Evolutionary conservation across 208 protist genomes (phyloP).

Genomic region (Vickermania ingenoplastis): DNA sequence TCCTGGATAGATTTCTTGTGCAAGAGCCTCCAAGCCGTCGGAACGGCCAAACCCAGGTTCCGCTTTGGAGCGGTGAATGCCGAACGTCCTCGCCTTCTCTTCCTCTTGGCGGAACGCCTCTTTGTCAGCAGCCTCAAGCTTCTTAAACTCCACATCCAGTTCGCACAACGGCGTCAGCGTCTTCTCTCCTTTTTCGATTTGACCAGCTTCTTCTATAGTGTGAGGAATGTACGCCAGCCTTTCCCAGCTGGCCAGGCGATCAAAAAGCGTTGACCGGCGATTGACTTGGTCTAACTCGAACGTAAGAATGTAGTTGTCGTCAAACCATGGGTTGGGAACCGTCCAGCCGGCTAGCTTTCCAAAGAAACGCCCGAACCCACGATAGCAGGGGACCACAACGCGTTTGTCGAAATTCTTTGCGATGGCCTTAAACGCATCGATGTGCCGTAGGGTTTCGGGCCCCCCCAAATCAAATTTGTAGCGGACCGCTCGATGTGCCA

Average conservation of each 20-base stretch:
- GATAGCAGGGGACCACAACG: conserved; percentile 75
- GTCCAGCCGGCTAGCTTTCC: conserved; percentile 72
- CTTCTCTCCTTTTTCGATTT: conserved; percentile 45
- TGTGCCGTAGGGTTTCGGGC: conserved; percentile 77
- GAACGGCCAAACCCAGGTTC: conserved; percentile 85
- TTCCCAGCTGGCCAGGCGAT: conserved; percentile 83
- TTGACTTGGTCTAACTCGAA: conserved; percentile 90
- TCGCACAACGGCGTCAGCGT: conserved; percentile 59
- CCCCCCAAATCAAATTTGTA: conserved; percentile 90
- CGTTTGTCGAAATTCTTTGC: conserved; percentile 55
- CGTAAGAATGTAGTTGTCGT: conserved; percentile 85
- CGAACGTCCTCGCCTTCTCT: conserved; percentile 76
- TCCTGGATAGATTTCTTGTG: conserved; percentile 88
- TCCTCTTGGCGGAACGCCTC: conserved; percentile 75
- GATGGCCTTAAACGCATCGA: conserved; percentile 77
- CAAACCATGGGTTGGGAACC: conserved; percentile 85
- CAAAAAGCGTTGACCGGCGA: conserved; percentile 80
- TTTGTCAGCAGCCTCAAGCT: conserved; percentile 73
- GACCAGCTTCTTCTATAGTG: conserved; percentile 66
- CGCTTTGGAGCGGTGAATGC: conserved; percentile 85
- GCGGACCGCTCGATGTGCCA: conserved; percentile 74
- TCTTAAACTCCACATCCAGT: conserved; percentile 61
- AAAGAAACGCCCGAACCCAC: conserved; percentile 77
- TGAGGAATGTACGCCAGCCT: conserved; percentile 77
- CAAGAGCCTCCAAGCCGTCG: conserved; percentile 82